Evolutionary conservation across 768 basidiomycete species (phyloP).

Genomic region (Gyrodon lividus): DNA sequence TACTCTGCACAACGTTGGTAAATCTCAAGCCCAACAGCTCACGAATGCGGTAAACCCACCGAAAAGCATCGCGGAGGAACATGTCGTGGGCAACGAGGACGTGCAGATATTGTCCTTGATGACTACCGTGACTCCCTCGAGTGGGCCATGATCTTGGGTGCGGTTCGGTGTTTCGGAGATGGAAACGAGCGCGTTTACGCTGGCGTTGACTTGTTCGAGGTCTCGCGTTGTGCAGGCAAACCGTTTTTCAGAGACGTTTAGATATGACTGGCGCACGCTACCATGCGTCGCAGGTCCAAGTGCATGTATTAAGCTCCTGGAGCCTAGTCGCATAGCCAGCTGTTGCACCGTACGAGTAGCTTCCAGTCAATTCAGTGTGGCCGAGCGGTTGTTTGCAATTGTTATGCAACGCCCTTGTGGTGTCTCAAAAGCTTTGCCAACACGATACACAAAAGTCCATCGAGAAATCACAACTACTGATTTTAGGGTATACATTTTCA

Average conservation of each 20-base stretch:
- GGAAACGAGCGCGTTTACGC: conserved; percentile 57
- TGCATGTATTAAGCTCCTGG: background rate
- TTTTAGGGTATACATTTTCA: no score
- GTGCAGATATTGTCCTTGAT: conserved; percentile 91
- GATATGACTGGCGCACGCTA: background rate
- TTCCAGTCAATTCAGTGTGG: no score
- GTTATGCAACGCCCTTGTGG: background rate
- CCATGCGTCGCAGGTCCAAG: background rate
- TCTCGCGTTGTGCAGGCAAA: conserved; percentile 5
- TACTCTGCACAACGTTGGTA: conserved; percentile 50
- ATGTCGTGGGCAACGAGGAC: conserved; percentile 60
- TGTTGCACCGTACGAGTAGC: background rate
- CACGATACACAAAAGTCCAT: no score
- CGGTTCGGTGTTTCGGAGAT: conserved; percentile 7
- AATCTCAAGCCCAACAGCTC: background rate
- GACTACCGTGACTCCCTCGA: conserved; percentile 54
- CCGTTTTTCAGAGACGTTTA: conserved; percentile 1
- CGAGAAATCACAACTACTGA: no score
- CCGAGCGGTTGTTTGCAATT: background rate
- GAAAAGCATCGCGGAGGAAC: conserved; percentile 73
- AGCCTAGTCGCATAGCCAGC: background rate
- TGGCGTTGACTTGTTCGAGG: conserved; percentile 30
- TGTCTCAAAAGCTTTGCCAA: no score
- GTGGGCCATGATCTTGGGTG: conserved; percentile 17
- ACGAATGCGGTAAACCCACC: conserved; percentile 37